Base-by-base conservation (phyloP, 164 flowering plant genomes). In the Echeveria elegans region DNA sequence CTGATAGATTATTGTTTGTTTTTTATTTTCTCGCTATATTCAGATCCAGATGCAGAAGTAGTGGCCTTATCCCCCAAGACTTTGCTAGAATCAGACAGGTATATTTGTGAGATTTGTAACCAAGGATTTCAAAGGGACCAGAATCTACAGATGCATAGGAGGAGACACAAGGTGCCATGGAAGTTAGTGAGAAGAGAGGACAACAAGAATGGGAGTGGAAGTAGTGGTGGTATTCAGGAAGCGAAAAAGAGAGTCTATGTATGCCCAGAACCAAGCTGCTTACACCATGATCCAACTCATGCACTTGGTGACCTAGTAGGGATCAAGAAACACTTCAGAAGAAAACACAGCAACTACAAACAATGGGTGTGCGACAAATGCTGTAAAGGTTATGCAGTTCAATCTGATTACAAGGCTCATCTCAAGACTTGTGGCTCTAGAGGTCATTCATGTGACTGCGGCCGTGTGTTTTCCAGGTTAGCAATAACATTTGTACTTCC, bases 131-230 rank as follows among this genome's bases (percentile, higher is more conserved):
- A 85, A 65, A 72, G 92, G 60, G 89, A 87, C 72, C 90, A 88
- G 71, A 88, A 88, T 74, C 78, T 88, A 23, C 94, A 88, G 84
- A 88, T 88, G 94, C 94, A 88, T 68, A 64, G 90, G 69, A 69
- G 94, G 30, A 50, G 88, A 63, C 94, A 88, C 77, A 88, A 88
- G 79, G 94, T 86, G 28, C 90, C 90, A 2, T 88, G 94, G 94
- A 86, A 88, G 79, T 79, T 88, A 38, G 73, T 84, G 38, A 88
- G 85, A 78, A 73, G 90, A 38, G 88, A 86, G 72, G 61, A 56
- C 19, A 56, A 14, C 32, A 28, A 12, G 19, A 56, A 56, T 11
- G 21, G 21, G n/a, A 24, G 30, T 23, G 2, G 31, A 8, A 24
- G 30, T 23, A 14, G 30, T 26, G 31, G n/a, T 28, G 31, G 31